Evolutionary conservation across 73 alveolate species (phyloP).

Genomic region (Blepharisma stoltei): DNA sequence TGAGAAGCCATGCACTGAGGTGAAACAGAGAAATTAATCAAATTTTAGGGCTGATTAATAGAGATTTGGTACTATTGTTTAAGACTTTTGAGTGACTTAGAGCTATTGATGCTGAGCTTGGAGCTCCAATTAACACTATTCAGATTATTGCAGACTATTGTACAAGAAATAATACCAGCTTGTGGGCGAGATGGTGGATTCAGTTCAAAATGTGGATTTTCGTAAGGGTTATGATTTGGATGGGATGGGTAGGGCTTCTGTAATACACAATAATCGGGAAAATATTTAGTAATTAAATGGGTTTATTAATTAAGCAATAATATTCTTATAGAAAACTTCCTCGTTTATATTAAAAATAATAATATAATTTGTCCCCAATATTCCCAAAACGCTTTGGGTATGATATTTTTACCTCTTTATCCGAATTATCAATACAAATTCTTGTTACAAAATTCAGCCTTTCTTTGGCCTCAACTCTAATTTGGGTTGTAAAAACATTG

Average conservation of each 20-base stretch:
- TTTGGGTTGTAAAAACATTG: conserved; percentile 14
- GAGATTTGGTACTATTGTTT: conserved; percentile 46
- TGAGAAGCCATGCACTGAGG: conserved; percentile 43
- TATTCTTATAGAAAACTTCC: no score
- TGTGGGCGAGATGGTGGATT: not conserved
- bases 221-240: no score
- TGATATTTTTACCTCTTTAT: not conserved
- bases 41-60: conserved; percentile 37
- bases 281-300: no score
- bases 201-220: not conserved
- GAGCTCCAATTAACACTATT: conserved; percentile 55
- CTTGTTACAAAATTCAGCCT: not conserved
- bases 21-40: conserved; percentile 52
- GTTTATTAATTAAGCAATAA: no score
- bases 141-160: conserved; percentile 33
- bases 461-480: not conserved
- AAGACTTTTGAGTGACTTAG: conserved; percentile 54
- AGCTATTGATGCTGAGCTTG: conserved; percentile 52
- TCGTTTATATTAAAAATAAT: no score
- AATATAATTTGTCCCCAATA: not conserved
- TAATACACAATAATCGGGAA: no score
- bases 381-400: not conserved
- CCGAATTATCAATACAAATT: not conserved
- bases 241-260: no score
- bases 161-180: not conserved